Percentiles rank a stretch among this genome's conserved stretches.
Evolutionary conservation across 345 rosid genomes (phyloP).

Genomic region (Eucalyptus dawsonii): DNA sequence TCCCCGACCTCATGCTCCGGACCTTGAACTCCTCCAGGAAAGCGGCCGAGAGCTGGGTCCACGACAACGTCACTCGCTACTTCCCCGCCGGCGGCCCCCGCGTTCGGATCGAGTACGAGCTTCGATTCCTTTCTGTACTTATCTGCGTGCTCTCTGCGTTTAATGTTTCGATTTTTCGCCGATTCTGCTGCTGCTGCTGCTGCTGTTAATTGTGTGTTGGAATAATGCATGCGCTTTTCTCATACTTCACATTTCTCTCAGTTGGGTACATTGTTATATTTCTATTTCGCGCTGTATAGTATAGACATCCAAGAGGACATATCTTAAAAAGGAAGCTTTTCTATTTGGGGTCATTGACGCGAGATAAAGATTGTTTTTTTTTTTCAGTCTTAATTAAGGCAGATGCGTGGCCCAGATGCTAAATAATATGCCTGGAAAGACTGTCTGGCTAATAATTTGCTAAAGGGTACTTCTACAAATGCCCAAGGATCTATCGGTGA

Average conservation of each 20-base stretch:
- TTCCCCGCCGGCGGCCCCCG: slow-evolving; percentile 25
- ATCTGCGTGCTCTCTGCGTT: background rate
- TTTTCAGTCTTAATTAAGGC: background rate
- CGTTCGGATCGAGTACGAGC: slow-evolving; percentile 59
- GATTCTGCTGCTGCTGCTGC: background rate
- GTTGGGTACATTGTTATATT: background rate
- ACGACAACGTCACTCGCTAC: slow-evolving; percentile 94
- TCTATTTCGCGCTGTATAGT: background rate
- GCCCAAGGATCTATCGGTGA: background rate
- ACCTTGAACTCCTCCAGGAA: slow-evolving; percentile 60
- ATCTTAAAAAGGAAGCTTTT: background rate
- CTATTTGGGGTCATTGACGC: background rate
- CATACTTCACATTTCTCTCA: background rate
- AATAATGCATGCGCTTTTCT: background rate
- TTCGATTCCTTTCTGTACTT: background rate
- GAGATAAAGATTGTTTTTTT: background rate
- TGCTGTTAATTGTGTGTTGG: background rate
- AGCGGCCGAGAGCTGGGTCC: slow-evolving; percentile 82
- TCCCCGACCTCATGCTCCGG: slow-evolving; percentile 53
- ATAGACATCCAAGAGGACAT: background rate
- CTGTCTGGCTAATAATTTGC: background rate
- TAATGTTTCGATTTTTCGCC: background rate
- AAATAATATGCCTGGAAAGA: background rate
- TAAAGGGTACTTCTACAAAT: background rate
- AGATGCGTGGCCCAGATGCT: background rate